Evolutionary conservation across 1,284 basidiomycete genomes (phyloP).

Genomic region (Mycena sp.): DNA sequence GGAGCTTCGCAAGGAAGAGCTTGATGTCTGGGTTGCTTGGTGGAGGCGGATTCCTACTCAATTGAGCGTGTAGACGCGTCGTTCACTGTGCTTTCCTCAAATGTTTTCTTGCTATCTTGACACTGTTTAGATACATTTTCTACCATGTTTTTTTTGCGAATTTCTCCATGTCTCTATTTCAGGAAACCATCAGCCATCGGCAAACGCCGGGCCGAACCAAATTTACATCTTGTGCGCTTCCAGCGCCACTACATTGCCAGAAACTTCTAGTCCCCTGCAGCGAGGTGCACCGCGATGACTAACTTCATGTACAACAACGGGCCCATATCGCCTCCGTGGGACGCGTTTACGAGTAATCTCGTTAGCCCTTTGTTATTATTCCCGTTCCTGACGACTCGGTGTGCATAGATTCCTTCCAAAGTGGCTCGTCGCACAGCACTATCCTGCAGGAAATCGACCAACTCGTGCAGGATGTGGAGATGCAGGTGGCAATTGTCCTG

Average conservation of each 20-base stretch:
- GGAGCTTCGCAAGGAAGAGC: neutral
- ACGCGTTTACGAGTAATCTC: slow-evolving; percentile 2
- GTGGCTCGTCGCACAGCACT: slow-evolving; percentile 31
- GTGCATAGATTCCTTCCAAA: slow-evolving; percentile 2
- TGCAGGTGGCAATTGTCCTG: slow-evolving; percentile 47
- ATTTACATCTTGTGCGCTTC: too few species aligned
- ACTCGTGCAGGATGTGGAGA: slow-evolving; percentile 73
- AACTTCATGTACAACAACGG: neutral
- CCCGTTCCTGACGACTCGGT: slow-evolving; percentile 4
- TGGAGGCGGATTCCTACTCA: slow-evolving; percentile 16
- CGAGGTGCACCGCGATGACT: too few species aligned
- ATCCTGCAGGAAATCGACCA: slow-evolving; percentile 61
- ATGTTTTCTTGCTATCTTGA: too few species aligned
- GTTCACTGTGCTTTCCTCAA: too few species aligned
- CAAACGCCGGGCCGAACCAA: too few species aligned
- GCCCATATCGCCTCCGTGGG: neutral
- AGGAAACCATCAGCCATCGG: too few species aligned
- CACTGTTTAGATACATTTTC: too few species aligned
- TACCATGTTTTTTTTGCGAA: too few species aligned
- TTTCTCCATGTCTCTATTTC: too few species aligned
- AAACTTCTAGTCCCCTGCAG: too few species aligned
- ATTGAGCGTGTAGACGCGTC: too few species aligned
- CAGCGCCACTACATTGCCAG: too few species aligned
- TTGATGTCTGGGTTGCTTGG: slow-evolving; percentile 19
- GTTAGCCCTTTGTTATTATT: neutral